Base-by-base conservation (phyloP, 345 rosid species). In the Raphanus sativus region DNA sequence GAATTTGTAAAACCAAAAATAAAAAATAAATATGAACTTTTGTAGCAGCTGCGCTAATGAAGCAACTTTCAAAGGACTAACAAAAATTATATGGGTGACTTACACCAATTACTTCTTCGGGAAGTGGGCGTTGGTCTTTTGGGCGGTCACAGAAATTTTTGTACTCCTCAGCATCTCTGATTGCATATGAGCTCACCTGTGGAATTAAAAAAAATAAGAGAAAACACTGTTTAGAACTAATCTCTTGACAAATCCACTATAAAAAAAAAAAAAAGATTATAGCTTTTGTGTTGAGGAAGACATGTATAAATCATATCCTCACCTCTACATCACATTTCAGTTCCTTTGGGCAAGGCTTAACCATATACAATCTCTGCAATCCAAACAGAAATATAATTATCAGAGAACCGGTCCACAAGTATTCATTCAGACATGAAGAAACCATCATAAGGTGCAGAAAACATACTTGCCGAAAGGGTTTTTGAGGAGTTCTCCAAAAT, bases 271-370 rank as follows among this genome's bases (percentile, higher is more conserved):
- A 32, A 32, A 65, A 65, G 16, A 36, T 25, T n/a, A 71, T 6
- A 74, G 7, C 17, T 66, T 54, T 33, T 12, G 3, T 1, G 29
- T 30, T 54, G 8, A 54, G 10, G 17, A 16, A 30, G 17, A 17
- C 12, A 55, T 29, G 12, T 17, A 55, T 3, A 13, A 33, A 55
- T 6, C 26, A 82, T 74, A 21, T 60, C 12, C 82, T 62, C 61
- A 92, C 98, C 98, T 92, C 96, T 54, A 90, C 96, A 75, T 92
- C 96, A 54, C 98, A 92, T 82, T 90, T 92, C 77, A 85, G 52
- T 78, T 92, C 96, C 77, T 92, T 92, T 9, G 92, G 91, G 78
- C 98, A 92, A 55, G 94, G 96, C 87, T 90, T 92, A 82, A 92
- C 98, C 90, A 90, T 77, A 80, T 83, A 84, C 67, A 90, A 86